phyloP scores from a whole-genome alignment of 441 rosid genomes.

The Gossypium aridum region DNA sequence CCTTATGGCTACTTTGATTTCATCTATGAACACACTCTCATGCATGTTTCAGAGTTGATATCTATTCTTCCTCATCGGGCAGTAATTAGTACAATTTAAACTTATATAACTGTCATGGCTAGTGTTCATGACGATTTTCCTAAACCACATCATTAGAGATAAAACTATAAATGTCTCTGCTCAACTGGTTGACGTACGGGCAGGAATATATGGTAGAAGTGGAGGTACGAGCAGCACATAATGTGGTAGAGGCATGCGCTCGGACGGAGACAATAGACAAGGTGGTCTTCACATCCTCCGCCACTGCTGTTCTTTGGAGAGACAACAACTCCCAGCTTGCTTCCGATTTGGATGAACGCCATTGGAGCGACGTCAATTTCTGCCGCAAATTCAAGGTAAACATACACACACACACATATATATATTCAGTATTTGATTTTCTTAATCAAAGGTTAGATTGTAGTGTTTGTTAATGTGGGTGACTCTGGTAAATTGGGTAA shows the following conservation, averaged over 20 bases:
- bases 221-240: constrained; percentile 64
- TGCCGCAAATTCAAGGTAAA: constrained; percentile 53
- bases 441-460: background rate
- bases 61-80: background rate
- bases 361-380: constrained; percentile 47
- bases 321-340: constrained; percentile 26
- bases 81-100: background rate
- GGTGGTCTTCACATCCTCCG: constrained; percentile 65
- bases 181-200: background rate
- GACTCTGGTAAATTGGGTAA: background rate
- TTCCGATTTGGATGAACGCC: constrained; percentile 36
- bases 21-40: background rate
- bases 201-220: constrained; percentile 62
- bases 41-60: background rate
- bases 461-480: background rate
- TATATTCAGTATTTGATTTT: background rate
- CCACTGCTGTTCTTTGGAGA: constrained; percentile 46
- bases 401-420: too few species aligned
- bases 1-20: background rate
- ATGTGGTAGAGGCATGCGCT: constrained; percentile 66
- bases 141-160: background rate
- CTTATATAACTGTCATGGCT: background rate
- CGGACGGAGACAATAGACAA: constrained; percentile 49
- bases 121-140: background rate
- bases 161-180: background rate